A percentile compares a stretch with the other conserved stretches of the same genome.
Evolutionary conservation across 768 basidiomycete genomes (phyloP).

Genomic region (Termitomyces sp.): DNA sequence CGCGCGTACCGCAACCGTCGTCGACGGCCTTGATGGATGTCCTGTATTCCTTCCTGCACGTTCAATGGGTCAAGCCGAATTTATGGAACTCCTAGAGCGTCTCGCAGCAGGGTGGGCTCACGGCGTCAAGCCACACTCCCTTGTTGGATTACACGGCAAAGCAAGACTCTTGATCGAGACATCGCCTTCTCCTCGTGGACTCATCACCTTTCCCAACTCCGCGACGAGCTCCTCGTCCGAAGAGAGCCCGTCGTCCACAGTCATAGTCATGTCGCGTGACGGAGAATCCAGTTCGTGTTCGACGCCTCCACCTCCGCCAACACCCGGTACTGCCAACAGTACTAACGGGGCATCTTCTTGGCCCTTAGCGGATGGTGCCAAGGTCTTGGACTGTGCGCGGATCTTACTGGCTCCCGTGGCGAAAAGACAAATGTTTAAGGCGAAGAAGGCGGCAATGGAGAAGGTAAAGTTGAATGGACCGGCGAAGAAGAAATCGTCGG

Average conservation of each 20-base stretch:
- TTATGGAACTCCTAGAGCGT: slow-evolving; percentile 80
- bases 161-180: slow-evolving; percentile 9
- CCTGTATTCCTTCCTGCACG: slow-evolving; percentile 85
- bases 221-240: slow-evolving; percentile 10
- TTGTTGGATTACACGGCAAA: slow-evolving; percentile 22
- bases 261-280: slow-evolving; percentile 17
- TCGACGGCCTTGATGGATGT: slow-evolving; percentile 85
- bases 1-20: slow-evolving; percentile 57
- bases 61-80: slow-evolving; percentile 89
- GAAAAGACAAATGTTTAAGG: slow-evolving; percentile 58
- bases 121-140: slow-evolving; percentile 59
- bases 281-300: slow-evolving; percentile 14
- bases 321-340: slow-evolving; percentile 8
- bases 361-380: slow-evolving; percentile 38
- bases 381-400: slow-evolving; percentile 64
- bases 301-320: background rate
- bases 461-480: slow-evolving; percentile 59
- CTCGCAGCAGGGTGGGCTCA: slow-evolving; percentile 73
- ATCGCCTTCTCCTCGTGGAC: slow-evolving; percentile 4
- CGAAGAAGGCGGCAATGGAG: slow-evolving; percentile 39
- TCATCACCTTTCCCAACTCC: background rate
- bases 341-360: slow-evolving; percentile 4
- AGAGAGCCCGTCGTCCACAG: slow-evolving; percentile 16
- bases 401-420: slow-evolving; percentile 72
- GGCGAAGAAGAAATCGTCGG: slow-evolving; percentile 57